phyloP scores from a whole-genome alignment of 768 basidiomycete species.

The Termitomyces bulborhizus region DNA sequence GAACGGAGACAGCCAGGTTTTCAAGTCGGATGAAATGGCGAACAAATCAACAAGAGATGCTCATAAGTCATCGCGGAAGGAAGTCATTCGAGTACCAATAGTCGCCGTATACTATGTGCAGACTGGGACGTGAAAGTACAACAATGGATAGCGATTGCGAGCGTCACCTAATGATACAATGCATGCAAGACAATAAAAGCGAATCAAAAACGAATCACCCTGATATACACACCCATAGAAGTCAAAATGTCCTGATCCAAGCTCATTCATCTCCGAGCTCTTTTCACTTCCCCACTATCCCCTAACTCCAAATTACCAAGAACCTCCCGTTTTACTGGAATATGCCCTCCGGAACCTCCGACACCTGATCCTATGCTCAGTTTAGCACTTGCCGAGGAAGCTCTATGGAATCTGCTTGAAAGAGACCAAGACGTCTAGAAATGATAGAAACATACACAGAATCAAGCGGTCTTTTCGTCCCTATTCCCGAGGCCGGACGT shows the following conservation, averaged over 20 bases:
- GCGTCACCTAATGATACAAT: conserved; percentile 1
- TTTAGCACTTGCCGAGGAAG: conserved; percentile 16
- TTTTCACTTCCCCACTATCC: conserved; percentile 39
- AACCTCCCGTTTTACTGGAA: conserved; percentile 22
- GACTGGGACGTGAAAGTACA: background rate
- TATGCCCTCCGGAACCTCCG: conserved; percentile 13
- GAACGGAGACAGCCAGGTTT: background rate
- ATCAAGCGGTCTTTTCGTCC: conserved; percentile 29
- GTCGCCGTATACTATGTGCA: background rate
- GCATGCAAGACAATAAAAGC: conserved; percentile 5
- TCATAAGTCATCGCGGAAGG: background rate
- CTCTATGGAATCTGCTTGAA: conserved; percentile 8
- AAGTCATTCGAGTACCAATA: background rate
- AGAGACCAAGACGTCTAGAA: background rate
- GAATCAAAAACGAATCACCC: conserved; percentile 3
- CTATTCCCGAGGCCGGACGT: conserved; percentile 11
- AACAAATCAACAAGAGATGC: background rate
- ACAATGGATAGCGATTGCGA: background rate
- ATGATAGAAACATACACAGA: conserved; percentile 20
- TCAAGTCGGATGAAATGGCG: background rate
- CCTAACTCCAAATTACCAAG: conserved; percentile 31
- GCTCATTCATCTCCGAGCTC: conserved; percentile 19
- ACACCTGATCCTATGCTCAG: conserved; percentile 33
- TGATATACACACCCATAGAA: conserved; percentile 1
- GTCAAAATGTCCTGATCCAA: background rate